Percentiles rank a stretch among this genome's conserved stretches.
These are phyloP conservation scores for Draba incana DNA, from an alignment of 345 rosid species.

Conservation along the genomic window DNA sequence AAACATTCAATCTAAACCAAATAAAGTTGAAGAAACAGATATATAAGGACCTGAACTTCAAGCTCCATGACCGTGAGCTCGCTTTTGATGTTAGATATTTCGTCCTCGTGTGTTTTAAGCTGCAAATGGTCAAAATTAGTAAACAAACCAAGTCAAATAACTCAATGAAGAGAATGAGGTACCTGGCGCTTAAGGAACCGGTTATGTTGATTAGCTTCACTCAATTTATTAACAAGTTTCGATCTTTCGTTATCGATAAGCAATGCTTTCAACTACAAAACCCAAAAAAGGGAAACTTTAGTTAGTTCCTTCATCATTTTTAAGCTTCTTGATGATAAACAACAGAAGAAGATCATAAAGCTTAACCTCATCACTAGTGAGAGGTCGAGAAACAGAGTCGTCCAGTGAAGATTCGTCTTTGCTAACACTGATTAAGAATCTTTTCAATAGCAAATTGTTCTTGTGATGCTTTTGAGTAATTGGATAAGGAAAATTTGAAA, in stretches of 20 bases:
- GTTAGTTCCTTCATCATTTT: not conserved
- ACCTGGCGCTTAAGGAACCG: constrained; percentile 85
- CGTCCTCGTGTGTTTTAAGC: constrained; percentile 62
- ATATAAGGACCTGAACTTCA: constrained; percentile 68
- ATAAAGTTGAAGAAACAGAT: constrained; percentile 6
- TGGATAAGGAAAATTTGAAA: constrained; percentile 36
- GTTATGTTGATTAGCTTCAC: constrained; percentile 97
- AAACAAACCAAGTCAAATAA: constrained; percentile 5
- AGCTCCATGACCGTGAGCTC: constrained; percentile 85
- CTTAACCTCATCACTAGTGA: constrained; percentile 63
- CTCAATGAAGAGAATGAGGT: not conserved
- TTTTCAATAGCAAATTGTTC: constrained; percentile 45
- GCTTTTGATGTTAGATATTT: constrained; percentile 64
- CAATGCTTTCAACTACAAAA: constrained; percentile 62
- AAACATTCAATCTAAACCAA: no score
- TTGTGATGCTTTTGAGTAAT: constrained; percentile 38
- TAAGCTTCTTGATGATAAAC: not conserved
- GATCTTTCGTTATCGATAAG: constrained; percentile 74
- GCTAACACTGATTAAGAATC: constrained; percentile 47
- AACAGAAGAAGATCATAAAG: not conserved
- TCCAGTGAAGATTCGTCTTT: constrained; percentile 54
- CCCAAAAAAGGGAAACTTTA: not conserved
- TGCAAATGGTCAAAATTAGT: constrained; percentile 32
- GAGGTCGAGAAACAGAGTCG: constrained; percentile 50
- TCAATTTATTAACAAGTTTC: constrained; percentile 65